Conservation (phyloP, 805 yeast genomes). For the Kuraishia piskuri region DNA sequence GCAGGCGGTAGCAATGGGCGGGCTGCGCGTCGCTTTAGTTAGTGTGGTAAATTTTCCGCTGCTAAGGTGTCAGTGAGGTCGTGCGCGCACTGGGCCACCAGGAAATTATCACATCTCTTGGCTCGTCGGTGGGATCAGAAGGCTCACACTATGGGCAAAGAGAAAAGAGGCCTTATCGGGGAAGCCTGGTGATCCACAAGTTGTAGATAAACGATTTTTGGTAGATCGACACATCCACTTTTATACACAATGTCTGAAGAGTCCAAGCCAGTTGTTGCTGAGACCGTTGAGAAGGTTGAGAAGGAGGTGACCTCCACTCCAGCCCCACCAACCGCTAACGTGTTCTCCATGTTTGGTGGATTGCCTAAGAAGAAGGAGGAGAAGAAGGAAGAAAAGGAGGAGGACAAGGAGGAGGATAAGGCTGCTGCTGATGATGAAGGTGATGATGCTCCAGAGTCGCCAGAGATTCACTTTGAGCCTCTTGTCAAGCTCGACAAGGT, state of each 20-base stretch:
- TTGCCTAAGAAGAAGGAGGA: conserved; percentile 52
- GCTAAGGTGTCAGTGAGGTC: not conserved
- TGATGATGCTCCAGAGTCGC: conserved; percentile 59
- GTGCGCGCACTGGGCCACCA: not conserved
- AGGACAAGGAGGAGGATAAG: conserved; percentile 27
- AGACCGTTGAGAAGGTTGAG: not conserved
- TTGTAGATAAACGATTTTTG: not conserved
- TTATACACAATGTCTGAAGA: conserved; percentile 3
- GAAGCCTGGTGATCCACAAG: not conserved
- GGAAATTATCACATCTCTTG: not conserved
- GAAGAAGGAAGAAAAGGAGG: conserved; percentile 24
- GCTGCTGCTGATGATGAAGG: conserved; percentile 31
- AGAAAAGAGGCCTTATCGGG: not conserved
- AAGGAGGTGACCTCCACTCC: conserved; percentile 20
- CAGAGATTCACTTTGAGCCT: conserved; percentile 93
- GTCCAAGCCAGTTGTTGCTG: not conserved
- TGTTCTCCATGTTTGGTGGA: conserved; percentile 94
- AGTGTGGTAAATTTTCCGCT: not conserved
- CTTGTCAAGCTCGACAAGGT: conserved; percentile 91
- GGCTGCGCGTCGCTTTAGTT: not conserved
- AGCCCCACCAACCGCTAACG: conserved; percentile 70
- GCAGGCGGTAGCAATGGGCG: not conserved
- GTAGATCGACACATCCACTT: not conserved
- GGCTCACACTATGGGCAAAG: not conserved
- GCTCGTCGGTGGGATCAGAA: not conserved